Evolutionary conservation across 1,284 basidiomycete genomes (phyloP), one percentile per base, ranked within the genome.

Genomic region (Cryptococcus wingfieldii): DNA sequence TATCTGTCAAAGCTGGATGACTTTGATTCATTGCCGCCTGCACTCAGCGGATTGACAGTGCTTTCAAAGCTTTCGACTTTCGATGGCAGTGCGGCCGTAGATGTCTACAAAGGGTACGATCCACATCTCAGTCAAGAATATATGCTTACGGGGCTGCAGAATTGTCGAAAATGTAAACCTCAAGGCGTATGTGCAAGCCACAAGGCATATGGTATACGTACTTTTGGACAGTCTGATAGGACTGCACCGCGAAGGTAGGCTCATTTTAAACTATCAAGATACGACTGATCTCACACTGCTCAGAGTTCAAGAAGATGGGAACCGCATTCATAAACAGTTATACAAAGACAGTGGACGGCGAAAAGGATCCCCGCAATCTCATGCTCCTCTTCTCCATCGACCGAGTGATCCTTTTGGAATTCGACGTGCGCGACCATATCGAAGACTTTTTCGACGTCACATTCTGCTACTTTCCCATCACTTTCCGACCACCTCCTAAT

Each of bases 381-480:
- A 82, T 97, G 63, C 74, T 95, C 8, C 87, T 90, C 4, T 98
- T 98, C 74, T 86, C 88, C 13, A 89, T 98, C 56, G 87, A 85
- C 56, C 83, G 85, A 19, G 87, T 93, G 3, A 82, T 98, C 27
- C 76, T 95, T 7, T 83, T 90, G 38, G 92, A 97, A 65, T 98
- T 98, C 68, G 86, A 95, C 60, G 83, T 90, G 55, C 76, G 82
- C 44, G 76, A 81, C 44, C 80, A 84, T 66, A 79, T 91, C 27
- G 91, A 97, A 78, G 84, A 87, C 55, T 80, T 98, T 57, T 98
- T 96, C 78, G 91, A 98, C 70, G 86, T 98, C 68, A 89, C 88
- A 0, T 98, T 94, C 76, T 98, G 96, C 77, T 99, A 99, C 77
- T 99, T 98, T 77, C 96, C 96, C 1, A 98, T 99, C 64, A 92